Conservation (phyloP, 2,329 filamentous ascomycete species). For the Fusarium staphyleae region DNA sequence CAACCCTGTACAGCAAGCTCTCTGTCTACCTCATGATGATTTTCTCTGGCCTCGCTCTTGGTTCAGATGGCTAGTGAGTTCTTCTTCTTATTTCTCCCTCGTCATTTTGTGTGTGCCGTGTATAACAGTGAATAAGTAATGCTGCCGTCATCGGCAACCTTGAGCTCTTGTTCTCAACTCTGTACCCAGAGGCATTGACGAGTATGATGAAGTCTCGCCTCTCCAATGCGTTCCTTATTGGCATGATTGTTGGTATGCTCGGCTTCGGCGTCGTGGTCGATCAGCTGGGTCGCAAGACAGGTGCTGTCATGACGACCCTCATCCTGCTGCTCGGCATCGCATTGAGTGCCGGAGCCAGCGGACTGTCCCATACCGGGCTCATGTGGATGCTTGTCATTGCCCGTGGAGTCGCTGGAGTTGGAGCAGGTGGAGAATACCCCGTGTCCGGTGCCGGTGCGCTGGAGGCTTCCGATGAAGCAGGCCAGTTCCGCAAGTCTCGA, state of each 20-base stretch:
- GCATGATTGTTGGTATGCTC: constrained; percentile 62
- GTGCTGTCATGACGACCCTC: constrained; percentile 54
- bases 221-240: constrained; percentile 61
- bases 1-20: no score
- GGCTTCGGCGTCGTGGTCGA: constrained; percentile 58
- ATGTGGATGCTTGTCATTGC: constrained; percentile 58
- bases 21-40: no score
- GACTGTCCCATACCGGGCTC: constrained; percentile 48
- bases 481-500: constrained; percentile 51
- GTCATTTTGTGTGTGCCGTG: no score
- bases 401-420: constrained; percentile 50
- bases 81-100: not conserved
- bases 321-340: constrained; percentile 55
- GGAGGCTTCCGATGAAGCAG: constrained; percentile 60
- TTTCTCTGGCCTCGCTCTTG: no score
- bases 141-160: constrained; percentile 54
- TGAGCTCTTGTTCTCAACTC: constrained; percentile 47
- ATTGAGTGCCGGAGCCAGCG: constrained; percentile 54
- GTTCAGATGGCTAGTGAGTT: constrained; percentile 50
- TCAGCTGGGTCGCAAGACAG: constrained; percentile 55
- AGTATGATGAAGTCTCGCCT: constrained; percentile 56
- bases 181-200: constrained; percentile 52
- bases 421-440: constrained; percentile 59
- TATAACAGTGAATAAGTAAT: constrained; percentile 41
- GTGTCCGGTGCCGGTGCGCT: constrained; percentile 56